Percentiles rank a stretch among this genome's conserved stretches.
Conservation (phyloP, 805 yeast genomes). For the Sugiyamaella floridensis region DNA sequence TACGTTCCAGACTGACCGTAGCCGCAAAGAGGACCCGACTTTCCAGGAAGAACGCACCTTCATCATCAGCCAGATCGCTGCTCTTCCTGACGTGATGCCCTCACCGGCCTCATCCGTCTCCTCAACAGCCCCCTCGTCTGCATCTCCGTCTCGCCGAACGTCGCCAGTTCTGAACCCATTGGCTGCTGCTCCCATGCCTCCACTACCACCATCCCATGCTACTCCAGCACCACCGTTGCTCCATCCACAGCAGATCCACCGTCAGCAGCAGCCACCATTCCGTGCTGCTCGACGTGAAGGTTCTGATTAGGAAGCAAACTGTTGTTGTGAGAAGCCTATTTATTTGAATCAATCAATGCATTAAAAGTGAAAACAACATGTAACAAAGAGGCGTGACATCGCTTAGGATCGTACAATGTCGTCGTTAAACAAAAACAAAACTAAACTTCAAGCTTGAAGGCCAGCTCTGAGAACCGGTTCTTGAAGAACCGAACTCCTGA, state of each 20-base stretch:
- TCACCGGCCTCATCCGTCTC: constrained; percentile 6
- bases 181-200: background rate
- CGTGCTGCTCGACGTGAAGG: background rate
- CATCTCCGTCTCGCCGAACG: background rate
- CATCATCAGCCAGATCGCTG: constrained; percentile 63
- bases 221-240: background rate
- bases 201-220: background rate
- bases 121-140: constrained; percentile 4
- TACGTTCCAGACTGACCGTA: constrained; percentile 46
- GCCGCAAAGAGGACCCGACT: constrained; percentile 53
- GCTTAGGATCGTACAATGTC: background rate
- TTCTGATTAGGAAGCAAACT: background rate
- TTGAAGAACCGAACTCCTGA: constrained; percentile 59
- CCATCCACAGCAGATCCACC: background rate
- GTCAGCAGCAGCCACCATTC: background rate
- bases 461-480: constrained; percentile 31
- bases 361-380: background rate
- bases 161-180: constrained; percentile 1
- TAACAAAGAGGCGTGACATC: no score
- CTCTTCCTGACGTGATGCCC: constrained; percentile 19
- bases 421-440: background rate
- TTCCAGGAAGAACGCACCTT: constrained; percentile 77
- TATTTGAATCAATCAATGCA: background rate
- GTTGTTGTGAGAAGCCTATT: background rate
- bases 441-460: background rate